Percentiles rank a stretch among this genome's conserved stretches.
phyloP scores from a whole-genome alignment of 2,329 filamentous ascomycete genomes.

The Colletotrichum chlorophyti region DNA sequence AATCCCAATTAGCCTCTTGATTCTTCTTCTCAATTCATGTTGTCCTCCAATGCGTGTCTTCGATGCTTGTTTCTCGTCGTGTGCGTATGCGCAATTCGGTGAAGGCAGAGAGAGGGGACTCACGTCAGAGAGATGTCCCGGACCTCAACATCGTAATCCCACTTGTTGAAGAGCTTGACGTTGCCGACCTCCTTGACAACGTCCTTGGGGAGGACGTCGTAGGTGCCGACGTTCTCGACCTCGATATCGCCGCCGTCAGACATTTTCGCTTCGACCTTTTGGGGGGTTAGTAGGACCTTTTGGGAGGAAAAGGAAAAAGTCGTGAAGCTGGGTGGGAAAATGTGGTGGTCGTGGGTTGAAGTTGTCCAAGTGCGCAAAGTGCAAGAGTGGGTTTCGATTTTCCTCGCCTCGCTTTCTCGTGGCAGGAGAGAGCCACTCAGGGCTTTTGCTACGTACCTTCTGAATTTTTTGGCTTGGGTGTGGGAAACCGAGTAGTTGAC shows the following conservation, averaged over 20 bases:
- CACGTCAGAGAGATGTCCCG: conserved; percentile 99
- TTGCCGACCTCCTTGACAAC: conserved; percentile 87
- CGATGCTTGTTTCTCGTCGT: background rate
- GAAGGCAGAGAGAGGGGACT: conserved; percentile 10
- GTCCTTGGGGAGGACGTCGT: conserved; percentile 90
- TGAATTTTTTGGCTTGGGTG: too few species aligned
- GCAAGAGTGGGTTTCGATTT: conserved; percentile 27
- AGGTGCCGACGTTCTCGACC: conserved; percentile 79
- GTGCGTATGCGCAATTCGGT: background rate
- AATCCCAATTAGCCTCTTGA: conserved; percentile 40
- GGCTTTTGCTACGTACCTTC: background rate
- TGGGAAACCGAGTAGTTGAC: too few species aligned
- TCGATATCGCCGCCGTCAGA: conserved; percentile 96
- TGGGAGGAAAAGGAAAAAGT: conserved; percentile 18
- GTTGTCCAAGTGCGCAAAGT: conserved; percentile 25
- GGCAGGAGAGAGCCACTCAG: background rate
- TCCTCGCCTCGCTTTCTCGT: conserved; percentile 11
- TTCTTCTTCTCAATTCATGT: conserved; percentile 30
- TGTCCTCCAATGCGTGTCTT: background rate
- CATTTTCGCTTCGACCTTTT: conserved; percentile 68
- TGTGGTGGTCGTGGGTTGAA: conserved; percentile 31
- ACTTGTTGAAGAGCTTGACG: conserved; percentile 98
- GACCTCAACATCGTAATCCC: conserved; percentile 98
- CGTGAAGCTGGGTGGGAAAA: conserved; percentile 27
- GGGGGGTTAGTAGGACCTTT: conserved; percentile 24